Evolutionary conservation across 345 rosid species (phyloP).

Genomic region (Aquilaria yunnanensis): DNA sequence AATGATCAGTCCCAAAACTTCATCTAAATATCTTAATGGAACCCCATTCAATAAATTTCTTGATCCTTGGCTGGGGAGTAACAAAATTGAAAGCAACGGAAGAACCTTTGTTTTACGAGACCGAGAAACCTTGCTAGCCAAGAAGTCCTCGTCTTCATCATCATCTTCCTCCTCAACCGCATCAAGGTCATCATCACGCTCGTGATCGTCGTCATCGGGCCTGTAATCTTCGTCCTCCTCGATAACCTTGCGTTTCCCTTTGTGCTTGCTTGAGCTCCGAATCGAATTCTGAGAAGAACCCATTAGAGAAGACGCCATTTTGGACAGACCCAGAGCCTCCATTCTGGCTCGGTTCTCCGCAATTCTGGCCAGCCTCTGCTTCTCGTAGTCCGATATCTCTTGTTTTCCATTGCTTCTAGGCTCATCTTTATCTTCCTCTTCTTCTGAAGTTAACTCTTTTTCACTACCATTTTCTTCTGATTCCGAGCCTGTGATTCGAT

Average conservation of each 20-base stretch:
- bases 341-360: slow-evolving; percentile 74
- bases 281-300: slow-evolving; percentile 23
- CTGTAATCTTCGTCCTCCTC: slow-evolving; percentile 66
- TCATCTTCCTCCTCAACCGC: slow-evolving; percentile 15
- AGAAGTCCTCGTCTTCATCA: slow-evolving; percentile 28
- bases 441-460: slow-evolving; percentile 28
- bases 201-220: slow-evolving; percentile 30
- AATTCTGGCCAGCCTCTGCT: slow-evolving; percentile 63
- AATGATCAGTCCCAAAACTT: too few species aligned
- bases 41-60: too few species aligned
- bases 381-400: slow-evolving; percentile 53
- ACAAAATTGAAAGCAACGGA: neutral
- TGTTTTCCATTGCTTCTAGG: slow-evolving; percentile 3
- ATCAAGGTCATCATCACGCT: slow-evolving; percentile 20
- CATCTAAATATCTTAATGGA: too few species aligned
- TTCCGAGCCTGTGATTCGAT: slow-evolving; percentile 13
- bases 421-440: slow-evolving; percentile 17
- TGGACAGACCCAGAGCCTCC: slow-evolving; percentile 72
- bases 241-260: slow-evolving; percentile 40
- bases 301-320: slow-evolving; percentile 44
- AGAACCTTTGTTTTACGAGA: slow-evolving; percentile 30
- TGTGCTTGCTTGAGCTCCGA: slow-evolving; percentile 16
- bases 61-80: too few species aligned
- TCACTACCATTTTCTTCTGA: slow-evolving; percentile 20
- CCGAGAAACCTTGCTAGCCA: slow-evolving; percentile 18